Base-by-base conservation (phyloP, 352 stramenopile species). In the Pythium dissotocum region DNA sequence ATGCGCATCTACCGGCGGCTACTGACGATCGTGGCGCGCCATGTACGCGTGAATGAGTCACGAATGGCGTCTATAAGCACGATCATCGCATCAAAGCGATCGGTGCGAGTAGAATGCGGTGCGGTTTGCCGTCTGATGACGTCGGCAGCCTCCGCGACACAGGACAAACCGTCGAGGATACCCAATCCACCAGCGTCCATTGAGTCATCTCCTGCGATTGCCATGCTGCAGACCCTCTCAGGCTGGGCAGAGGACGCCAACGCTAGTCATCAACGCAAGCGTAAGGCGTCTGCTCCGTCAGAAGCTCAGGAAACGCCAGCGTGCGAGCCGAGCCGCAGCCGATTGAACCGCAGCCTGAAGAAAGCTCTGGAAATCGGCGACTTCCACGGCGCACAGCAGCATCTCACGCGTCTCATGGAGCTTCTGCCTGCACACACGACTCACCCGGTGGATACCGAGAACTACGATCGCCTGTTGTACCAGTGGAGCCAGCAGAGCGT, bases 401-500 rank as follows among this genome's bases (percentile, higher is more conserved):
- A 42, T 10, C 55, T 71, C 3, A 6, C 61, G n/a, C 59, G 33
- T 12, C 28, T 75, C n/a, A 32, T 75, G 14, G 24, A 32, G 24
- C 26, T 40, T 16, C 21, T 40, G 7, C 36, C 40, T 0, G 7
- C 21, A 13, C 16, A 36, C 1, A 1, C 48, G 2, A 16, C 52
- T 0, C 63, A 75, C 18, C 64, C 63, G 0, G 64, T 76, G 30
- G 59, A 65, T 33, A 63, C 58, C 10, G 54, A 79, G 21, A 87
- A 70, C 32, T 93, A 91, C 70, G 85, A 91, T 26, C 42, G 76
- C 33, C 49, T 93, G 18, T 71, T 93, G 33, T 88, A 76, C 54
- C 61, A 82, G 40, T 82, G 63, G 55, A 85, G 66, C 55, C 60
- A 61, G 44, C 66, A 46, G 1, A 57, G 60, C 40, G 16, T 30